Conservation (phyloP, 306 rosid species). For the Pyrus betulifolia region DNA sequence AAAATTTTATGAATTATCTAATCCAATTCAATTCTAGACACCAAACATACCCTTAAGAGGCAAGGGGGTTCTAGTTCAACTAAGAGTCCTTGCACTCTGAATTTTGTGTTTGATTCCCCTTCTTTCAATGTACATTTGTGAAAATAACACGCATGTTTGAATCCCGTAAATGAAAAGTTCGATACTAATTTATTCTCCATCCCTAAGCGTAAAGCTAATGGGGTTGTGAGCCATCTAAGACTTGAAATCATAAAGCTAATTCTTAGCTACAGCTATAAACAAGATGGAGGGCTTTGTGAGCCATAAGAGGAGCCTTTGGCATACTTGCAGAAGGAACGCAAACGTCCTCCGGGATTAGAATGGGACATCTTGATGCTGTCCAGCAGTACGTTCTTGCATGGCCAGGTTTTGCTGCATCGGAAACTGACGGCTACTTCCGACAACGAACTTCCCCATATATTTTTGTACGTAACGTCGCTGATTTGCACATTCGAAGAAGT, state of each 20-base stretch:
- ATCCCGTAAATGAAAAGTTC: no score
- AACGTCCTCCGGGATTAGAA: neutral
- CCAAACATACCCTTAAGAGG: neutral
- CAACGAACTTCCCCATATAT: constrained; percentile 42
- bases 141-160: neutral
- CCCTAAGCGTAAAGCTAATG: no score
- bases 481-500: constrained; percentile 43
- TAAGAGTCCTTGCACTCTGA: neutral
- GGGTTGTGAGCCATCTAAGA: neutral
- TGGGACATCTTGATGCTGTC: constrained; percentile 27
- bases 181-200: no score
- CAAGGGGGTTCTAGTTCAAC: neutral
- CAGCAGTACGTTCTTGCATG: constrained; percentile 38
- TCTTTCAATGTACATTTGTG: neutral
- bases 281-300: constrained; percentile 39
- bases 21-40: neutral
- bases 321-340: constrained; percentile 15
- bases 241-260: neutral
- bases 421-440: constrained; percentile 29
- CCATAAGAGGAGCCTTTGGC: constrained; percentile 43
- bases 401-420: constrained; percentile 37
- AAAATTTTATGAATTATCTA: neutral
- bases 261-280: constrained; percentile 4
- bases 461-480: constrained; percentile 34
- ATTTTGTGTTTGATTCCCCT: neutral